Evolutionary conservation across 371 early-diverging fungal genomes (phyloP).

Genomic region (Rhizopus sp.): DNA sequence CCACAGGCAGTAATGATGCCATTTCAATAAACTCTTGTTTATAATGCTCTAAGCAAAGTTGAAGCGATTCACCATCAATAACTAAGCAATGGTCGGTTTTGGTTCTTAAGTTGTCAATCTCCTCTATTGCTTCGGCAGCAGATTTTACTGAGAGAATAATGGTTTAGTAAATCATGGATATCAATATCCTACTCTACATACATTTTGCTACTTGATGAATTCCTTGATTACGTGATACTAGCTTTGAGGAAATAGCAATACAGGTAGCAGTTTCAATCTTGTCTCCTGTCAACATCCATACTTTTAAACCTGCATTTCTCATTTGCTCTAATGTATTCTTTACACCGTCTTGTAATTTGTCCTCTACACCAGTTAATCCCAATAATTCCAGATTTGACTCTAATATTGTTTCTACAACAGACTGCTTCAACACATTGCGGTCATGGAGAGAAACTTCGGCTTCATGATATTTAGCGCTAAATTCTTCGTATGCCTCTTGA

Average conservation of each 20-base stretch:
- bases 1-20: conserved; percentile 81
- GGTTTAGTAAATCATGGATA: not conserved
- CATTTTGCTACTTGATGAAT: conserved; percentile 77
- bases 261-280: conserved; percentile 99
- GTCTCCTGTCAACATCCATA: conserved; percentile 99
- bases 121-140: conserved; percentile 59
- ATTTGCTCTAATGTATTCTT: conserved; percentile 90
- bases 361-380: conserved; percentile 99
- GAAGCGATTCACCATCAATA: conserved; percentile 96
- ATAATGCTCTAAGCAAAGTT: conserved; percentile 74
- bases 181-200: conserved; percentile 25
- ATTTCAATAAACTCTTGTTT: conserved; percentile 83
- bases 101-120: conserved; percentile 62
- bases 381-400: conserved; percentile 92
- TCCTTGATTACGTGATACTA: conserved; percentile 87
- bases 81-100: conserved; percentile 85
- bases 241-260: conserved; percentile 92
- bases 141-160: conserved; percentile 50
- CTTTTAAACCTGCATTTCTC: conserved; percentile 95
- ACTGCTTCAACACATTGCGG: conserved; percentile 71
- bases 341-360: conserved; percentile 97
- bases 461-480: conserved; percentile 65
- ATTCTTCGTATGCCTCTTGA: conserved; percentile 73
- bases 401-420: conserved; percentile 67
- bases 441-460: conserved; percentile 77